Evolutionary conservation across 176 grass and related monocot genomes (phyloP).

Genomic region (Puccinellia tenuiflora): DNA sequence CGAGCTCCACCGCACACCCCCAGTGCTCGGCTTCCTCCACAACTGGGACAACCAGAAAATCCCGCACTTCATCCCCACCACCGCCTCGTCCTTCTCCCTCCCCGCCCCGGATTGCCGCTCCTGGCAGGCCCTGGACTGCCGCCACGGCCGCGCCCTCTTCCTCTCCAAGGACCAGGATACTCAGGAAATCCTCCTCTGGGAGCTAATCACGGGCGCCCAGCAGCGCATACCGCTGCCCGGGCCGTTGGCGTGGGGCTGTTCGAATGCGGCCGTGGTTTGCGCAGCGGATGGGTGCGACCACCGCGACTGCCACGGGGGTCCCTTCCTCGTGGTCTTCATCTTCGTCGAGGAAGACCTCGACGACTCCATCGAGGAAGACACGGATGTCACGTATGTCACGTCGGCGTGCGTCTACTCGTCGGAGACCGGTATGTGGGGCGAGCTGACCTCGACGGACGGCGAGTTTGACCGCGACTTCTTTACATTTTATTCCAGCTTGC

Average conservation of each 20-base stretch:
- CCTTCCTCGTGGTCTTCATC: not conserved
- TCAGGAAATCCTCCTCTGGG: not conserved
- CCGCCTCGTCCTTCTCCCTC: not conserved
- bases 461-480: not conserved
- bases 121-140: not conserved
- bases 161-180: not conserved
- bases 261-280: not conserved
- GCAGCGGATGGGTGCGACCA: not conserved
- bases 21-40: not conserved
- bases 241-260: not conserved
- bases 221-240: not conserved
- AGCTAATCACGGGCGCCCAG: not conserved
- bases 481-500: not conserved
- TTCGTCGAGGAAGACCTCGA: not conserved
- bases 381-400: not conserved
- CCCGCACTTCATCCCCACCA: not conserved
- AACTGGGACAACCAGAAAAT: not conserved
- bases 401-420: not conserved
- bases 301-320: not conserved
- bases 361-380: no score
- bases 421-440: not conserved
- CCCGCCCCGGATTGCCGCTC: fast-evolving
- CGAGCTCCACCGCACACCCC: not conserved
- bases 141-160: not conserved
- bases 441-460: not conserved